A percentile compares a stretch with the other conserved stretches of the same genome.
Evolutionary conservation across 768 basidiomycete genomes (phyloP).

Genomic region (Auricularia auricula-judae): DNA sequence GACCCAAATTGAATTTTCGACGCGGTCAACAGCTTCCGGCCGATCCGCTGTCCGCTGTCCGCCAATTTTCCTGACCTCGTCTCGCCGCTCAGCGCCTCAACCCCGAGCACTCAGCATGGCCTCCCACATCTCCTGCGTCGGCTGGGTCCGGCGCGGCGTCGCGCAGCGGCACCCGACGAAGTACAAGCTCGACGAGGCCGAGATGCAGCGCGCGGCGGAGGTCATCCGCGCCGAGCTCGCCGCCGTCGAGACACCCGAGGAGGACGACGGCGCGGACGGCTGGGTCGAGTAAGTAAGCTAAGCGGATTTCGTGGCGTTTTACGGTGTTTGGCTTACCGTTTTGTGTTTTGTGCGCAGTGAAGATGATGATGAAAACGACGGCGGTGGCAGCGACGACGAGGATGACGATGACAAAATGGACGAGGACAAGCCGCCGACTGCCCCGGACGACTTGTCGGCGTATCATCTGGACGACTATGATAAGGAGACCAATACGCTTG

Average conservation of each 20-base stretch:
- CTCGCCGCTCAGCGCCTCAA: background rate
- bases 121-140: background rate
- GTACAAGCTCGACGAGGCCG: constrained; percentile 84
- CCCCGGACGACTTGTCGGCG: constrained; percentile 38
- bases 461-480: constrained; percentile 93
- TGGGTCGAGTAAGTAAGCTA: constrained; percentile 80
- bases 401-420: constrained; percentile 51
- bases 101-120: background rate
- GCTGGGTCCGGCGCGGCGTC: constrained; percentile 71
- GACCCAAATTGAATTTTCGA: no score
- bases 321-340: constrained; percentile 5
- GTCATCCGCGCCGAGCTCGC: constrained; percentile 83
- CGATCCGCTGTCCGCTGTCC: no score
- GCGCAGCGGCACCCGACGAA: constrained; percentile 65
- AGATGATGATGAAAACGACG: constrained; percentile 14
- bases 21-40: no score
- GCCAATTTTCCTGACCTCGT: no score
- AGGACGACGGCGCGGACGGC: constrained; percentile 39
- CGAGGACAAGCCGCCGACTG: constrained; percentile 28
- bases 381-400: constrained; percentile 3
- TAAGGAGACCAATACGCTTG: constrained; percentile 44
- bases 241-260: constrained; percentile 66
- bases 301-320: background rate
- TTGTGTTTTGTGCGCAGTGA: constrained; percentile 16
- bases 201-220: constrained; percentile 80